Evolutionary conservation across 371 early-diverging fungal species (phyloP).

Genomic region (Nematocida major): DNA sequence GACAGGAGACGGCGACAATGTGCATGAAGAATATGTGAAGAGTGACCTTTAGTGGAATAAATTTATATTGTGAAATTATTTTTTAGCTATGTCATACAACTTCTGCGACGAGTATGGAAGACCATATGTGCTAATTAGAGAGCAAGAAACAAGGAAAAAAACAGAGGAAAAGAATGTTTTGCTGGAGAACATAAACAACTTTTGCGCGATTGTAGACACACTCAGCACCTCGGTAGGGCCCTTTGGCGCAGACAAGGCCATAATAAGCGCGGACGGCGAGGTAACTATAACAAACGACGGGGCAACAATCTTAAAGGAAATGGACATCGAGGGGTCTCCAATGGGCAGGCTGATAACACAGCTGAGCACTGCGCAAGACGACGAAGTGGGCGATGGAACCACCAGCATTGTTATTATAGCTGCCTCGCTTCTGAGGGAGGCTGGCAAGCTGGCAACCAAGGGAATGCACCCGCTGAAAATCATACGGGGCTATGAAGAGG

Average conservation of each 20-base stretch:
- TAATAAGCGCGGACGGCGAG: constrained; percentile 94
- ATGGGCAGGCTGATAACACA: constrained; percentile 93
- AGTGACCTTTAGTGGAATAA: constrained; percentile 10
- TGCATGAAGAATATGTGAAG: not conserved
- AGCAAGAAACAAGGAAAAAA: constrained; percentile 41
- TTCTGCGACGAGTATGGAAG: constrained; percentile 53
- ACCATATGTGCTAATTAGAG: constrained; percentile 45
- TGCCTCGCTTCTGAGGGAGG: constrained; percentile 88
- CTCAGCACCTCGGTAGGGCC: constrained; percentile 88
- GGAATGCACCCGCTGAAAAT: constrained; percentile 98
- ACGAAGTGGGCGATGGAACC: constrained; percentile 99
- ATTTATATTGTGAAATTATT: constrained; percentile 27
- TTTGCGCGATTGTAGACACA: constrained; percentile 32
- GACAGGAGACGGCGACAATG: not conserved
- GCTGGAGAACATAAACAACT: constrained; percentile 35
- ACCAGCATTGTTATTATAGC: constrained; percentile 97
- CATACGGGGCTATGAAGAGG: constrained; percentile 92
- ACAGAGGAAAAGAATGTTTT: constrained; percentile 44
- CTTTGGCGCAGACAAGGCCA: constrained; percentile 91
- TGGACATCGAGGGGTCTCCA: constrained; percentile 90
- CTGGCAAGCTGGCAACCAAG: constrained; percentile 81
- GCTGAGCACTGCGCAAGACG: constrained; percentile 93
- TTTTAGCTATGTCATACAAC: constrained; percentile 41
- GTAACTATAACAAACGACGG: constrained; percentile 99
- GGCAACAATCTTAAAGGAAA: constrained; percentile 94